These are phyloP conservation scores for Vitis rotundifolia DNA, from an alignment of 164 flowering plant species.

Conservation along the genomic window DNA sequence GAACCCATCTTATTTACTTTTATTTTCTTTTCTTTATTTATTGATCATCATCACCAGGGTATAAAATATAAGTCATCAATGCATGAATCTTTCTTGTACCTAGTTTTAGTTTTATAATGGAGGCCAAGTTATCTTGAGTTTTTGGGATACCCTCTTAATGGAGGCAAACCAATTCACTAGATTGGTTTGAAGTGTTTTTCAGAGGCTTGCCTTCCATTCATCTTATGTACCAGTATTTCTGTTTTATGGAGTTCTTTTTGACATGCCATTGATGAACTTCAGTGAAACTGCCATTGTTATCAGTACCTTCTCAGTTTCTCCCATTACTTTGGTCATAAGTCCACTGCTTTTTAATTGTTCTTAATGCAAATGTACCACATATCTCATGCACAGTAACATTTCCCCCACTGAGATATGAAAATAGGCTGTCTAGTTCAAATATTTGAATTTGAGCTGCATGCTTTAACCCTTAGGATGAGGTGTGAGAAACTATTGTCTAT, in stretches of 20 bases:
- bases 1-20: too few relatives aligned
- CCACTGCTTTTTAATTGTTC: neutral
- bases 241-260: neutral
- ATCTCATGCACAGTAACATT: neutral
- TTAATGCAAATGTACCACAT: neutral
- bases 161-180: too few relatives aligned
- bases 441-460: neutral
- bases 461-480: too few relatives aligned
- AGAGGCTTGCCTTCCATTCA: neutral
- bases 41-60: too few relatives aligned
- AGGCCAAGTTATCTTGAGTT: too few relatives aligned
- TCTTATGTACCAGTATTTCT: neutral
- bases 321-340: neutral
- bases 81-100: too few relatives aligned
- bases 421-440: neutral
- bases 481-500: constrained; percentile 8
- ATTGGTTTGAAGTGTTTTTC: neutral
- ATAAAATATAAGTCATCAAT: too few relatives aligned
- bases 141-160: too few relatives aligned
- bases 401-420: neutral
- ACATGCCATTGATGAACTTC: neutral
- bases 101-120: too few relatives aligned
- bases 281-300: neutral
- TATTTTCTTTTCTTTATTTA: too few relatives aligned
- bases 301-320: neutral